Evolutionary conservation across 2,329 filamentous ascomycete genomes (phyloP), one percentile per base, ranked within the genome.

Genomic region (Pezicula neosporulosa): DNA sequence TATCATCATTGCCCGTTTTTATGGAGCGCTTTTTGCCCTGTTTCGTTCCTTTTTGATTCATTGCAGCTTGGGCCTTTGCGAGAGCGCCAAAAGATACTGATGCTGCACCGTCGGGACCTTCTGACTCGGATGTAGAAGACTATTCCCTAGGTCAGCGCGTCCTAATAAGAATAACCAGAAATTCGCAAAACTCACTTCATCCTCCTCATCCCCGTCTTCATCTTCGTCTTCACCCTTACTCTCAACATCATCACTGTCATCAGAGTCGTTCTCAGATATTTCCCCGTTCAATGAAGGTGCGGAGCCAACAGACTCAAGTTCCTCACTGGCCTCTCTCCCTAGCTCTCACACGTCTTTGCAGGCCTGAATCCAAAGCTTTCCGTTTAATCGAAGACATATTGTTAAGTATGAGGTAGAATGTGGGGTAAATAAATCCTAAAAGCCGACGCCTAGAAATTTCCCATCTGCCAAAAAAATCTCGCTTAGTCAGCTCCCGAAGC

Each of bases 71-170:
- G 1, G 91, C 92, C 75, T 90, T 89, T 57, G 89, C 90, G 38
- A 97, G 77, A n/a, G 89, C 89, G 56, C 91, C 92, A 64, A 97
- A 97, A 21, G 91, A 94, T 58, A 97, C 83, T 54, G 77, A 75
- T 8, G 81, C 73, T 42, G 77, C 70, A 44, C 63, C 61, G 38
- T 61, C 57, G 5, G 52, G 46, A 15, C 50, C 48, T 30, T 51
- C 57, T 30, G 57, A 48, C 13, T 57, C 53, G 4, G 60, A 56
- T 28, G 49, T 51, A 19, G 28, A 48, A 18, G 24, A 38, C 33
- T 36, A 13, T 21, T 33, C 36, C n/a, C 24, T 49, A 21, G 19
- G 39, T 49, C 38, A 63, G 24, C 69, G 57, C 35, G 4, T 19
- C 18, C n/a, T 12, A 49, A 27, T 24, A 10, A n/a, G 28, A 10